Base-by-base conservation (phyloP, 2,329 filamentous ascomycete species). In the Fusarium falciforme region DNA sequence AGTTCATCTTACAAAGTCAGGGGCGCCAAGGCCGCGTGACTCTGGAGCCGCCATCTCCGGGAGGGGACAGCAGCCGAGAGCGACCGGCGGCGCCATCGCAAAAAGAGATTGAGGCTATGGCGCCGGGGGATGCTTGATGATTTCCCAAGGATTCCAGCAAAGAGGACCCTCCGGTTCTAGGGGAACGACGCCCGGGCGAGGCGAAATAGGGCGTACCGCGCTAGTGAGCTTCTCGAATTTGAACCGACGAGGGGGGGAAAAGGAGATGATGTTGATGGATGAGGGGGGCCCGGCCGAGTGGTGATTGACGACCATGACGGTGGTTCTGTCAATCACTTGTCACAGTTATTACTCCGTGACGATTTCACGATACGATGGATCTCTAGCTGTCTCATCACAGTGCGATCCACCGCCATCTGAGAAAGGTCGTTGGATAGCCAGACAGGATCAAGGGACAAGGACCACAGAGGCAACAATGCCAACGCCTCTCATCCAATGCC, bases 31-130 rank as follows among this genome's bases (percentile, higher is more conserved):
- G 61, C 16, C 72, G 75, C 74, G 74, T 77, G 76, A 77, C 72
- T 68, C 58, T 73, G 70, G 72, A 78, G 77, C 77, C 77, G 75
- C 75, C 77, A 78, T 78, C 71, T 76, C 77, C 75, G 25, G 47
- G 65, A 25, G 72, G 70, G 61, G 22, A 22, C 22, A 22, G 22
- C 22, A 22, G 22, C 22, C 22, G 22, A 54, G 64, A 73, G 66
- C 72, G 60, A 70, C 72, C 44, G 69, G 49, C 49, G 62, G 62
- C 62, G 35, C 44, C 36, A 47, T 58, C 27, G 36, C 27, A 58
- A 52, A 64, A 29, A 52, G 71, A 74, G 69, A 75, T 75, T 47
- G 72, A 73, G 72, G 72, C 72, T 74, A 74, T 62, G 68, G 20
- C 36, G 9, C 36, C 60, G 68, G 72, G 69, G 72, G 72, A 74